Evolutionary conservation across 495 filamentous ascomycete species (phyloP).

Genomic region (Aspergillus ostianus): DNA sequence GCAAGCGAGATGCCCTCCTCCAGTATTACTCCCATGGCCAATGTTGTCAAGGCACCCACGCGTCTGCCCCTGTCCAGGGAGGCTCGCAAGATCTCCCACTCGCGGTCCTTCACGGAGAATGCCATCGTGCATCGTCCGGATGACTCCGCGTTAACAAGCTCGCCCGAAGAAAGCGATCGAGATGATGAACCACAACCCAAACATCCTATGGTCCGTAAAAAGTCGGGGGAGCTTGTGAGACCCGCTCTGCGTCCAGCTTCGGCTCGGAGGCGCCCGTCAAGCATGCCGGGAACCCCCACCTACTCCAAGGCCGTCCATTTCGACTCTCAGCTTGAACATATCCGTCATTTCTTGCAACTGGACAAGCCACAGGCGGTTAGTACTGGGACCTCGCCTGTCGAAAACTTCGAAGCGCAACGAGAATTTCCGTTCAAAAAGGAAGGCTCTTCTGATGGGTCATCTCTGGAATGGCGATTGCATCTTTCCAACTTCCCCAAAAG

Average conservation of each 20-base stretch:
- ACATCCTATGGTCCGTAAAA: slow-evolving; percentile 91
- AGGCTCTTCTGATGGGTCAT: slow-evolving; percentile 42
- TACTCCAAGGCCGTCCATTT: slow-evolving; percentile 96
- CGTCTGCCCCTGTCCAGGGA: slow-evolving; percentile 49
- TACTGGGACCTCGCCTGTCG: slow-evolving; percentile 90
- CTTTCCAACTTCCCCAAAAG: slow-evolving; percentile 80
- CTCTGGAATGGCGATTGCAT: slow-evolving; percentile 84
- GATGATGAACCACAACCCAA: slow-evolving; percentile 56
- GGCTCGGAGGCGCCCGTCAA: slow-evolving; percentile 73
- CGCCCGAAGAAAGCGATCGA: slow-evolving; percentile 67
- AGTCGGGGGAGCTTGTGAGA: slow-evolving; percentile 94
- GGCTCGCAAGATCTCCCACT: slow-evolving; percentile 72
- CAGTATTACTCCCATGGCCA: slow-evolving; percentile 14
- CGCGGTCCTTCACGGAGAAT: slow-evolving; percentile 79
- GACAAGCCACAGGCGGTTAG: slow-evolving; percentile 94
- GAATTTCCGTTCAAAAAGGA: slow-evolving; percentile 83
- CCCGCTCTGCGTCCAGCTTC: slow-evolving; percentile 81
- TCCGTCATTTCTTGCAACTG: slow-evolving; percentile 89
- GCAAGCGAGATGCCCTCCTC: slow-evolving; percentile 34
- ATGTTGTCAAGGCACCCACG: slow-evolving; percentile 13
- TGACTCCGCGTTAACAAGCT: slow-evolving; percentile 53
- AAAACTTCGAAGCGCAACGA: slow-evolving; percentile 72
- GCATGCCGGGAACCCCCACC: slow-evolving; percentile 96
- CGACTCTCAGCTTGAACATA: slow-evolving; percentile 90
- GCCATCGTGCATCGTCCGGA: slow-evolving; percentile 53